Conservation (phyloP, 768 basidiomycete species). For the Lepiota brunneoincarnata region DNA sequence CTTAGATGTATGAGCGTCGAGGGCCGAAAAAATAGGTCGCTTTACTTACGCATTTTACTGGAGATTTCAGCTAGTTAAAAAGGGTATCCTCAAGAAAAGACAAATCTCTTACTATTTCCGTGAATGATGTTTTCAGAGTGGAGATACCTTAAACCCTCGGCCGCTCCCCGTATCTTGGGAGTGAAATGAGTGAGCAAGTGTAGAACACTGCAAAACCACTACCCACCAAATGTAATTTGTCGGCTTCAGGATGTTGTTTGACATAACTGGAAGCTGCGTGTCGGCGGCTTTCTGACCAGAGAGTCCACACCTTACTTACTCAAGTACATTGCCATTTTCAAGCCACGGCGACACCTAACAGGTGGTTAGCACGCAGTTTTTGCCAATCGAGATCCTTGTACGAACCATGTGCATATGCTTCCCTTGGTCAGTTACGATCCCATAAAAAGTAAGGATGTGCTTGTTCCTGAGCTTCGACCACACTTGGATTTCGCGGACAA, state of each 20-base stretch:
- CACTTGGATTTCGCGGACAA: slow-evolving; percentile 52
- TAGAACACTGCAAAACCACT: background rate
- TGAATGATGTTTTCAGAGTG: slow-evolving; percentile 52
- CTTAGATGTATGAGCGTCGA: background rate
- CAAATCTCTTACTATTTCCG: slow-evolving; percentile 48
- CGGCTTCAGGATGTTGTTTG: slow-evolving; percentile 27
- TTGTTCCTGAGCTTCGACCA: slow-evolving; percentile 51
- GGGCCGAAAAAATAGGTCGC: no score
- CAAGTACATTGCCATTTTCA: slow-evolving; percentile 51
- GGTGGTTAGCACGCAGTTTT: no score
- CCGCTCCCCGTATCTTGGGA: slow-evolving; percentile 48
- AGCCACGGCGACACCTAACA: slow-evolving; percentile 62
- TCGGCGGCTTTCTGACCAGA: background rate
- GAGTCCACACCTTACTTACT: slow-evolving; percentile 32
- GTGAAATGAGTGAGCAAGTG: background rate
- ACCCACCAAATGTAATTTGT: slow-evolving; percentile 44
- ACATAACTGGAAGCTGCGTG: slow-evolving; percentile 35
- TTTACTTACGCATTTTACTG: slow-evolving; percentile 60
- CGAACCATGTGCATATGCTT: slow-evolving; percentile 47
- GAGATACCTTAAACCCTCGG: slow-evolving; percentile 54
- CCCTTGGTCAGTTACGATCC: slow-evolving; percentile 53
- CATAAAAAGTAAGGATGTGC: slow-evolving; percentile 55
- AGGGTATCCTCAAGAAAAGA: slow-evolving; percentile 1
- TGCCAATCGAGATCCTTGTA: background rate
- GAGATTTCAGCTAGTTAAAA: background rate